Conservation (phyloP, 1,284 basidiomycete genomes). For the Ganoderma meredithae region DNA sequence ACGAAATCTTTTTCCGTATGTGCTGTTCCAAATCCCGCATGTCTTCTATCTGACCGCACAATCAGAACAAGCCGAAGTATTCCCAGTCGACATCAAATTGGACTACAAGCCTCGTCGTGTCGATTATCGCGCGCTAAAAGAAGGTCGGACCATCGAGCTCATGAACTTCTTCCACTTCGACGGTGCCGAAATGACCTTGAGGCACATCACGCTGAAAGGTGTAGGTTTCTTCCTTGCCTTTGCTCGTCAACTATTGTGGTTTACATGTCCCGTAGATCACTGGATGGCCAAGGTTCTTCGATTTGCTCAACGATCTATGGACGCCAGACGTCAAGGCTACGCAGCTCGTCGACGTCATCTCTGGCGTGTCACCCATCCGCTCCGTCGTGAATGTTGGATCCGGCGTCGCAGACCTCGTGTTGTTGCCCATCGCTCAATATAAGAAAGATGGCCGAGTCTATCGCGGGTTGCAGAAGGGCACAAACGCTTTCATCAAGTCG, state of each 20-base stretch:
- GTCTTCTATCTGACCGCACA: neutral
- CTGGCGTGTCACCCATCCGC: slow-evolving; percentile 95
- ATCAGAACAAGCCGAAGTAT: slow-evolving; percentile 87
- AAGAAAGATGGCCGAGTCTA: slow-evolving; percentile 95
- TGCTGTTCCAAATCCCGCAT: slow-evolving; percentile 21
- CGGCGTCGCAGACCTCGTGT: slow-evolving; percentile 93
- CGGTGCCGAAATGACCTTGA: slow-evolving; percentile 96
- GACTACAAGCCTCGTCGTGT: slow-evolving; percentile 99
- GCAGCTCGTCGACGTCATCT: slow-evolving; percentile 95
- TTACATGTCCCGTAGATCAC: slow-evolving; percentile 65
- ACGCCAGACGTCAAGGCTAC: slow-evolving; percentile 99
- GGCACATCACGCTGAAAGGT: slow-evolving; percentile 91
- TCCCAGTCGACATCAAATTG: slow-evolving; percentile 90
- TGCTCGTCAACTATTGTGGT: neutral
- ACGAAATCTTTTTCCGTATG: slow-evolving; percentile 81
- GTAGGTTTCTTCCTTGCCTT: slow-evolving; percentile 55
- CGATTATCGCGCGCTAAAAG: slow-evolving; percentile 90
- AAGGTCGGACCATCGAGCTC: slow-evolving; percentile 93
- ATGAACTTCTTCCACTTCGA: slow-evolving; percentile 99
- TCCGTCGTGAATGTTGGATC: slow-evolving; percentile 97
- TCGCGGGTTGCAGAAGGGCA: slow-evolving; percentile 93
- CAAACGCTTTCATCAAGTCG: slow-evolving; percentile 90
- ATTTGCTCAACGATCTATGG: slow-evolving; percentile 96
- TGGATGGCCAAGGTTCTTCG: slow-evolving; percentile 89
- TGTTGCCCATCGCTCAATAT: slow-evolving; percentile 97